Evolutionary conservation across 2,329 filamentous ascomycete species (phyloP).

Genomic region (Penicillium nordicum): DNA sequence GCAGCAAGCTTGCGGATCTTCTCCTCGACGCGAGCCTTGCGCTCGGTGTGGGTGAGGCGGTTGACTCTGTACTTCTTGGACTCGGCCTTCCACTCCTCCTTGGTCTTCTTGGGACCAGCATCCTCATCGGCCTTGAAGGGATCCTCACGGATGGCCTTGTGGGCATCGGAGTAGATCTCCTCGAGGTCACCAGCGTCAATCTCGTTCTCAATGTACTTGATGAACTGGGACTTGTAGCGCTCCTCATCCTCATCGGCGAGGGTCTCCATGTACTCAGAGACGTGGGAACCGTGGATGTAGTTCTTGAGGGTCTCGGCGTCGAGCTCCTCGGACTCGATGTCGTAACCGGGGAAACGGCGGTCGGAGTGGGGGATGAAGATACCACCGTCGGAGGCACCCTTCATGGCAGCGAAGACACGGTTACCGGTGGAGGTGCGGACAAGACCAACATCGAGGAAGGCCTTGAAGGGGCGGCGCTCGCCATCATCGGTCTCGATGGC

Average conservation of each 20-base stretch:
- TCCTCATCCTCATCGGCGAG: conserved; percentile 99
- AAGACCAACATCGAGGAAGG: conserved; percentile 96
- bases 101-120: conserved; percentile 82
- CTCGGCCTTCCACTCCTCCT: conserved; percentile 95
- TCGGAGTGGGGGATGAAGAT: conserved; percentile 97
- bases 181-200: conserved; percentile 94
- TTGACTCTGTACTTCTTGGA: conserved; percentile 78
- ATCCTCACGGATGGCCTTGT: conserved; percentile 95
- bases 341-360: conserved; percentile 99
- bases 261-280: conserved; percentile 99
- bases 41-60: conserved; percentile 83
- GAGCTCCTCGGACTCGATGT: conserved; percentile 96
- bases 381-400: conserved; percentile 98
- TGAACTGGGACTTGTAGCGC: conserved; percentile 98
- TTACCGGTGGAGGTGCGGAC: conserved; percentile 96
- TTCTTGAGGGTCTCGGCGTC: conserved; percentile 95
- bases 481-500: conserved; percentile 85
- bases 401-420: conserved; percentile 98
- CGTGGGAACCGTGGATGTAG: conserved; percentile 98
- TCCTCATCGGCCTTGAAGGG: conserved; percentile 87
- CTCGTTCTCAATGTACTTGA: conserved; percentile 95
- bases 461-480: conserved; percentile 95
- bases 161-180: conserved; percentile 92
- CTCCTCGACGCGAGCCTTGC: conserved; percentile 75
- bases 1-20: conserved; percentile 77